Evolutionary conservation across 768 basidiomycete genomes (phyloP).

Genomic region (Naganishia vaughanmartiniae): DNA sequence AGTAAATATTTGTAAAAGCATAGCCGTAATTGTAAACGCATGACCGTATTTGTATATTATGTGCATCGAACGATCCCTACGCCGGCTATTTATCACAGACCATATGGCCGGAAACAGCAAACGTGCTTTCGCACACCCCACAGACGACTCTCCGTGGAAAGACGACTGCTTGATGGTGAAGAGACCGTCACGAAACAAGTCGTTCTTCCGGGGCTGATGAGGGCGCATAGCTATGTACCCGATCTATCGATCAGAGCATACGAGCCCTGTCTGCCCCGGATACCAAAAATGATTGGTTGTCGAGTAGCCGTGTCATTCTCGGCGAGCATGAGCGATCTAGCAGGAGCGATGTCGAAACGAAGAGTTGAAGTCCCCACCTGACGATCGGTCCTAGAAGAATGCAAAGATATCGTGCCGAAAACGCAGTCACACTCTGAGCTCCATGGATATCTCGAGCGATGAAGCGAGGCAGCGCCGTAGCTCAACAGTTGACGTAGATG

Average conservation of each 20-base stretch:
- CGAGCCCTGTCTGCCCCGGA: slow-evolving; percentile 27
- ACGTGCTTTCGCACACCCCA: slow-evolving; percentile 24
- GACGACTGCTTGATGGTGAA: slow-evolving; percentile 20
- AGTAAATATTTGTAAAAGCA: neutral
- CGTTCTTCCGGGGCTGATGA: slow-evolving; percentile 23
- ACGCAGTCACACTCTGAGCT: neutral
- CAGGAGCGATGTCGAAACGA: slow-evolving; percentile 12
- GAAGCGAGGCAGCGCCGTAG: too few relatives aligned
- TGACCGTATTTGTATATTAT: neutral
- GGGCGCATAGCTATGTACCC: slow-evolving; percentile 23
- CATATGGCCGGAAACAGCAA: slow-evolving; percentile 3
- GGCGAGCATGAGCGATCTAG: neutral
- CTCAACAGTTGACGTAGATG: neutral
- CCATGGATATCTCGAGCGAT: too few relatives aligned
- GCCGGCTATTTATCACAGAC: slow-evolving; percentile 1
- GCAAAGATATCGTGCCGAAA: neutral
- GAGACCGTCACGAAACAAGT: slow-evolving; percentile 23
- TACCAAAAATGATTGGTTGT: neutral
- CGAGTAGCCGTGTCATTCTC: neutral
- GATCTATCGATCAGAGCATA: slow-evolving; percentile 20
- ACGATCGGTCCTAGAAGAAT: neutral
- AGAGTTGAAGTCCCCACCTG: neutral
- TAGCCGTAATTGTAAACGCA: neutral
- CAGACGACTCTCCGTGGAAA: slow-evolving; percentile 12
- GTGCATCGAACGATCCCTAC: slow-evolving; percentile 23